phyloP scores from a whole-genome alignment of 2,329 filamentous ascomycete genomes.

The Hysterium pulicare region DNA sequence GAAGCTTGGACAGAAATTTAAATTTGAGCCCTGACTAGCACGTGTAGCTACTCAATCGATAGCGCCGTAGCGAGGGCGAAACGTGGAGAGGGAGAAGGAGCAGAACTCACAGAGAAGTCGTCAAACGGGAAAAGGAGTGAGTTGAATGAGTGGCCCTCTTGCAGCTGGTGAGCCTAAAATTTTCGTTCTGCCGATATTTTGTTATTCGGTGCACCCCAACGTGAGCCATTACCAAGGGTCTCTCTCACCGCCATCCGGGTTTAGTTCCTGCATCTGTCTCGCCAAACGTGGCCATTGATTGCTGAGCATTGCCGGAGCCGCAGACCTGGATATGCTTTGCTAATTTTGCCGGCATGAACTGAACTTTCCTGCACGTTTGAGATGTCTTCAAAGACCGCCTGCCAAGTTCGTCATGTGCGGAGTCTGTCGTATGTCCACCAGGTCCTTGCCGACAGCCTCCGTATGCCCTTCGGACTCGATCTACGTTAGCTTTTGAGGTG shows the following conservation, averaged over 20 bases:
- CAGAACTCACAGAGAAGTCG: background rate
- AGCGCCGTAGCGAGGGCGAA: background rate
- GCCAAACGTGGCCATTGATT: background rate
- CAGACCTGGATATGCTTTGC: no score
- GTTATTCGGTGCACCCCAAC: background rate
- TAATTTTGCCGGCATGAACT: no score
- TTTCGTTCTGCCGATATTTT: background rate
- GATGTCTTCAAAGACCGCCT: no score
- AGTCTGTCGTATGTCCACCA: no score
- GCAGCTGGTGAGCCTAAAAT: background rate
- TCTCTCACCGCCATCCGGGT: background rate
- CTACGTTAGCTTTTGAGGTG: no score
- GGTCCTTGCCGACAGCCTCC: no score
- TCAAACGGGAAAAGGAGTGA: background rate
- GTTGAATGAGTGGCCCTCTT: background rate
- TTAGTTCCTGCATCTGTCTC: background rate
- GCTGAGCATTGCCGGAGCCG: background rate
- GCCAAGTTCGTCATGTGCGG: no score
- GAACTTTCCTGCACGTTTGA: no score
- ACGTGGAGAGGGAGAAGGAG: background rate
- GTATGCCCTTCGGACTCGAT: no score
- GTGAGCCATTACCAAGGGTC: no score
- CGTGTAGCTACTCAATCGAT: background rate
- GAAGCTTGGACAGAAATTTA: conserved; percentile 2
- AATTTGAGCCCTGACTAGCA: background rate